These are phyloP conservation scores for Saxophila tyrrhenica DNA, from an alignment of 495 filamentous ascomycete species.

Conservation along the genomic window DNA sequence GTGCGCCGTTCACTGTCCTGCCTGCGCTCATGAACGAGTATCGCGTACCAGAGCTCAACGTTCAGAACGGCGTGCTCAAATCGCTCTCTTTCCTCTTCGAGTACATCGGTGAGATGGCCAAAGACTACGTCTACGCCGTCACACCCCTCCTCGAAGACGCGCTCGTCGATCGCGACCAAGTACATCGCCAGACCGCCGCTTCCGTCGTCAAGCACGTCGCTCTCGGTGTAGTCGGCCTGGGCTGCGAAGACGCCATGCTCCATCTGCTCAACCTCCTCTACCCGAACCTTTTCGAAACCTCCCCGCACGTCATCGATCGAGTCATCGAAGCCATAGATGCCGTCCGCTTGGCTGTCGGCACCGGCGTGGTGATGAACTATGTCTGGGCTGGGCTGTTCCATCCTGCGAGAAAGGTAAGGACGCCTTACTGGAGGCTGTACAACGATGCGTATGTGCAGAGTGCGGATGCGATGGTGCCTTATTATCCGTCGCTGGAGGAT, in stretches of 20 bases:
- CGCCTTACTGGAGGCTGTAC: constrained; percentile 89
- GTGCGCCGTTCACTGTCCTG: constrained; percentile 96
- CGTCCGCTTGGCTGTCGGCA: constrained; percentile 86
- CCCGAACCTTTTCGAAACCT: constrained; percentile 97
- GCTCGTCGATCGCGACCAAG: constrained; percentile 94
- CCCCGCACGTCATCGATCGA: constrained; percentile 95
- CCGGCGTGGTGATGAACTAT: constrained; percentile 89
- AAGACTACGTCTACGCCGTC: constrained; percentile 98
- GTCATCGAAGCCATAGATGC: constrained; percentile 95
- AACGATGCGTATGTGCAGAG: constrained; percentile 94
- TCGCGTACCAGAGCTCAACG: constrained; percentile 93
- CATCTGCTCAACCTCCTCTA: constrained; percentile 93
- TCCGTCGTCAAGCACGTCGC: constrained; percentile 96
- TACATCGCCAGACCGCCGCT: constrained; percentile 93
- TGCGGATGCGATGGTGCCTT: constrained; percentile 91
- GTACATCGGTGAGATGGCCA: constrained; percentile 99
- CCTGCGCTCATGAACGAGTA: constrained; percentile 99
- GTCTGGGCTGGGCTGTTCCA: constrained; percentile 97
- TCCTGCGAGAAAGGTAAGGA: constrained; percentile 83
- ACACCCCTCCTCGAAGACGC: constrained; percentile 96
- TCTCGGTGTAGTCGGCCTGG: constrained; percentile 86
- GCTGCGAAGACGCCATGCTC: constrained; percentile 98
- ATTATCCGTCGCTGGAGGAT: constrained; percentile 51
- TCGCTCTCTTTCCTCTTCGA: constrained; percentile 95
- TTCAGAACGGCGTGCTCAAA: constrained; percentile 97